Base-by-base conservation (phyloP, 2,329 filamentous ascomycete genomes). In the Nigrospora osmanthi region DNA sequence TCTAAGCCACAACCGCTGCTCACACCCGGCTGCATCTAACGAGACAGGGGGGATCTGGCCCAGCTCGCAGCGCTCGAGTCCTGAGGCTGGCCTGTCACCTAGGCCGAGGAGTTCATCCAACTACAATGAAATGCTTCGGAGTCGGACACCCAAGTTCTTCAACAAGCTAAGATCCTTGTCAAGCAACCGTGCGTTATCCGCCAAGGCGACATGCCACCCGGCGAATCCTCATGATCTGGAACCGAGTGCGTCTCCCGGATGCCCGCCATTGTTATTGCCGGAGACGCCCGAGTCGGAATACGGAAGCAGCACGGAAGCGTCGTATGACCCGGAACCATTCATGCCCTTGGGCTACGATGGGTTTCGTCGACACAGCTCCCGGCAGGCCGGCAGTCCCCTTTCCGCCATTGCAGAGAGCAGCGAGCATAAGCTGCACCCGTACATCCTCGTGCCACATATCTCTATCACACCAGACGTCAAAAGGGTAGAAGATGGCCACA, bases 401-500 rank as follows among this genome's bases (percentile, higher is more conserved):
- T 51, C 59, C 3, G 61, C 60, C 35, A 54, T 55, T 4, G 59
- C 60, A 13, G 50, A 49, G 15, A 62, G 61, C 37, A 58, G 49
- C 19, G 32, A 34, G 11, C 43, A 45, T 17, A 41, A 35, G 17
- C 47, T 50, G 23, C 56, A 62, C 38, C 54, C 54, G 3, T 58
- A 55, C 33, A 55, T 73, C 6, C 55, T 75, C 13, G 59, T 65
- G 6, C 74, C 73, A 5, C 58, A 60, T 28, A 61, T 78, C 19
- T 54, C 58, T 14, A 64, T 75, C 19, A 72, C 64, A 0, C 64
- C 72, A 1, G 70, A 74, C 40, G 54, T 61, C 6, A 59, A 57
- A 6, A 54, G 61, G 1, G 53, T 70, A 1, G 56, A 62, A 6
- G 57, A 62, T 34, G 61, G 57, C 3, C 54, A 56, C 34, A 54